A percentile compares a stretch with the other conserved stretches of the same genome.
Evolutionary conservation across 192 early-diverging fungal genomes (phyloP).

Genomic region (Backusella australiensis): DNA sequence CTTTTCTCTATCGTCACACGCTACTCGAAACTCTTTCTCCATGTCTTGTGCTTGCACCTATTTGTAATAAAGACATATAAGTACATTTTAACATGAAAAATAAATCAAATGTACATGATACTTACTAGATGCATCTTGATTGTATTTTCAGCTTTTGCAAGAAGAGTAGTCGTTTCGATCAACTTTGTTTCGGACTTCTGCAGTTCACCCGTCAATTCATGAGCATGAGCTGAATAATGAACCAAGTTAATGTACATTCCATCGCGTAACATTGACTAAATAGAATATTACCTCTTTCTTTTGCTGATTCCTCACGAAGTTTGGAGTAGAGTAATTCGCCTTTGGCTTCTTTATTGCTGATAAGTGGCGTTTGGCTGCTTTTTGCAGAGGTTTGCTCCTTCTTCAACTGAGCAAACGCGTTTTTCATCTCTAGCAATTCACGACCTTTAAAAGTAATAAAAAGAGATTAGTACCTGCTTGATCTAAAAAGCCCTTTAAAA

Average conservation of each 20-base stretch:
- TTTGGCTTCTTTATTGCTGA: background rate
- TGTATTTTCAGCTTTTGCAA: background rate
- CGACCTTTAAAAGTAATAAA: background rate
- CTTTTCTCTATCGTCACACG: background rate
- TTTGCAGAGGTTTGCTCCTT: background rate
- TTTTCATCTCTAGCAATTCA: background rate
- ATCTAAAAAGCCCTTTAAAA: background rate
- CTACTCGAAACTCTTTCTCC: background rate
- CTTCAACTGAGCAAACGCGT: background rate
- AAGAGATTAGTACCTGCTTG: background rate
- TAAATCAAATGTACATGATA: background rate
- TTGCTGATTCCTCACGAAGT: background rate
- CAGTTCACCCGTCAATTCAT: background rate
- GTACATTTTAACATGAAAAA: background rate
- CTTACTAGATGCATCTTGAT: background rate
- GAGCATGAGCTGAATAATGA: background rate
- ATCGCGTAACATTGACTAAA: background rate
- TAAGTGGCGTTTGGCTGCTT: background rate
- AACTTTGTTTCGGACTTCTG: background rate
- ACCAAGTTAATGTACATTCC: background rate
- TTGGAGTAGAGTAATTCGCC: background rate
- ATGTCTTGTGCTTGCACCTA: background rate
- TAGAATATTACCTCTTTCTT: background rate
- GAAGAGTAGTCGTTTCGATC: background rate
- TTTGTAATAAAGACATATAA: background rate